Evolutionary conservation across 2,329 filamentous ascomycete genomes (phyloP), one percentile per base, ranked within the genome.

Genomic region (Fusarium sp.): DNA sequence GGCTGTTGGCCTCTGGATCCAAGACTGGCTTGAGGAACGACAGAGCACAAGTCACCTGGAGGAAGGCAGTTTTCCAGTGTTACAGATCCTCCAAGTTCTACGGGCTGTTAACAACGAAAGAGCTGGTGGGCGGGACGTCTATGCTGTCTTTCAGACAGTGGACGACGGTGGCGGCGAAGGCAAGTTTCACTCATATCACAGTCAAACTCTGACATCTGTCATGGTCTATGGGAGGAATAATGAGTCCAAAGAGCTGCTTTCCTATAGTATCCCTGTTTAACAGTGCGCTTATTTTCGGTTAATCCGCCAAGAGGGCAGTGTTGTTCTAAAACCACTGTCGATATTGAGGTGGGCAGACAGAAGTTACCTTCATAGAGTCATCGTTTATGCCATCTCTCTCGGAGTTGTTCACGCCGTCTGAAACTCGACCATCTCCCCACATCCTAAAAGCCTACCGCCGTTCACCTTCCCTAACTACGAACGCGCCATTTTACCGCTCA

Each of bases 11-110:
- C 47, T 68, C 3, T 74, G 73, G 72, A 66, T 67, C 3, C 62
- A 74, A 44, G n/a, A 62, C 0, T 75, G 73, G 73, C 10, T 75
- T 3, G 63, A 69, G 16, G 48, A 66, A 7, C 58, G 59, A 6
- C 48, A 68, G 5, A 54, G 43, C 8, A 58, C 39, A 0, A 51
- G 27, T 27, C 63, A 31, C 6, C 60, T 73, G 13, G 73, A 75
- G 30, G 73, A 75, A 28, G 73, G 73, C 4, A 71, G 54, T 34
- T 74, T 74, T 27, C 73, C 73, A 0, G 47, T 72, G 3, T 36
- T 70, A 5, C 73, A 75, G 41, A 58, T 66, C 13, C 59, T 73
- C 3, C 51, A 64, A 6, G 65, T 61, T 1, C 30, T 74, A 2
- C 62, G 66, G 0, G 51, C 66, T 7, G 27, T 72, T 1, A 73